Evolutionary conservation across 2,329 filamentous ascomycete species (phyloP).

Genomic region (Tolypocladium endophyticum): DNA sequence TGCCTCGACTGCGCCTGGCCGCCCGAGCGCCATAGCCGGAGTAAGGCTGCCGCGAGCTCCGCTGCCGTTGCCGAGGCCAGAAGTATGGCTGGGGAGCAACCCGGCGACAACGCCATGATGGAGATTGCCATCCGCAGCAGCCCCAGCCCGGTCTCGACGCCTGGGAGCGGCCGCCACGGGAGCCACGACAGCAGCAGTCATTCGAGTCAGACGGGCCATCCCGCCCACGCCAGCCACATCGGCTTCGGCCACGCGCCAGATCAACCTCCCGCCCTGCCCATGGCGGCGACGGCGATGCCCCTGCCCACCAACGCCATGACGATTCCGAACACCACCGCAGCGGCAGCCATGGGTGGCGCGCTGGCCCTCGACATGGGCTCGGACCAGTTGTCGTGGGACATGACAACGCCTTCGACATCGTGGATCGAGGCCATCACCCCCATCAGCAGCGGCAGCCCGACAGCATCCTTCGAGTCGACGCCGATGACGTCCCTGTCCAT

Average conservation of each 20-base stretch:
- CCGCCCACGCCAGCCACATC: background rate
- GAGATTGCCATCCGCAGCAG: slow-evolving; percentile 11
- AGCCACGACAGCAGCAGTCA: slow-evolving; percentile 8
- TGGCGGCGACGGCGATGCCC: slow-evolving; percentile 3
- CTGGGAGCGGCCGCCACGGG: slow-evolving; percentile 5
- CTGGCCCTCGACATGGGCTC: slow-evolving; percentile 9
- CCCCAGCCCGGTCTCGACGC: slow-evolving; percentile 11
- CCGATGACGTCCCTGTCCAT: slow-evolving; percentile 12
- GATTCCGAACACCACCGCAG: background rate
- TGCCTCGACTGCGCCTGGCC: slow-evolving; percentile 23
- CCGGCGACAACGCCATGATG: slow-evolving; percentile 1
- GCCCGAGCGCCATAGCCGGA: slow-evolving; percentile 9
- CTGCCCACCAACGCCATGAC: background rate
- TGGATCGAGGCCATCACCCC: slow-evolving; percentile 15
- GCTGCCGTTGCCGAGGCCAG: slow-evolving; percentile 1
- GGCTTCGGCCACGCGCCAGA: slow-evolving; percentile 3
- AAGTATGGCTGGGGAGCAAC: background rate
- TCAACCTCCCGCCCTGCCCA: background rate
- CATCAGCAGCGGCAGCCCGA: slow-evolving; percentile 12
- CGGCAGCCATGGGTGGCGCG: slow-evolving; percentile 5
- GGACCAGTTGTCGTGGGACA: slow-evolving; percentile 11
- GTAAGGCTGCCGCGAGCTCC: slow-evolving; percentile 5
- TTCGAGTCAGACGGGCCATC: slow-evolving; percentile 1
- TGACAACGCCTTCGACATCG: slow-evolving; percentile 7
- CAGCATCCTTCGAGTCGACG: slow-evolving; percentile 9